phyloP scores from a whole-genome alignment of 768 basidiomycete species.

The Boletus patriciae region DNA sequence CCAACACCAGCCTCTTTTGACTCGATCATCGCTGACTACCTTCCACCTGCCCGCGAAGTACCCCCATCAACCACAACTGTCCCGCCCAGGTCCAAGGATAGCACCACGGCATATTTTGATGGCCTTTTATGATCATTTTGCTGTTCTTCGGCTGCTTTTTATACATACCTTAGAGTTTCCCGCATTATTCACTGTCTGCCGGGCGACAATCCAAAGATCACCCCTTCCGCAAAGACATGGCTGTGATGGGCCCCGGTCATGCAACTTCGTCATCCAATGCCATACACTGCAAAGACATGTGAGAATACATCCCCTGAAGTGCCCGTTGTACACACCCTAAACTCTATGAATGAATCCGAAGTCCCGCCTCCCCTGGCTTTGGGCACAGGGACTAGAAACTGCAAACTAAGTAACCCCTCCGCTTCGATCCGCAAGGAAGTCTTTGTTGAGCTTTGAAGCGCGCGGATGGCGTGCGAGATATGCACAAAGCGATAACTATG shows the following conservation, averaged over 20 bases:
- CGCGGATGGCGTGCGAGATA: slow-evolving; percentile 67
- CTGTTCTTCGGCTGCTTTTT: not conserved
- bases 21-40: slow-evolving; percentile 72
- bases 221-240: not conserved
- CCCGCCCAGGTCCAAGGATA: slow-evolving; percentile 25
- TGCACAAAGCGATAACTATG: slow-evolving; percentile 81
- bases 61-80: slow-evolving; percentile 1
- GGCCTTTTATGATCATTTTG: slow-evolving; percentile 36
- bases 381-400: slow-evolving; percentile 78
- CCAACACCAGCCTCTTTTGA: slow-evolving; percentile 59
- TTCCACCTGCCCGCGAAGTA: slow-evolving; percentile 41
- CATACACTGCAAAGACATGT: slow-evolving; percentile 26
- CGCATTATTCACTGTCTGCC: not conserved
- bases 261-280: slow-evolving; percentile 33
- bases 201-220: not conserved
- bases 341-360: slow-evolving; percentile 79
- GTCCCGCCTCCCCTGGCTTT: slow-evolving; percentile 38
- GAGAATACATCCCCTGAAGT: slow-evolving; percentile 1
- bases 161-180: slow-evolving; percentile 23
- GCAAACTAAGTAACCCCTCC: slow-evolving; percentile 80
- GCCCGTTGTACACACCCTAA: slow-evolving; percentile 58
- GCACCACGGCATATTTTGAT: slow-evolving; percentile 40
- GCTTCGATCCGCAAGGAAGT: slow-evolving; percentile 86
- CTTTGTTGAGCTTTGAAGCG: slow-evolving; percentile 81
- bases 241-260: not conserved